phyloP scores from a whole-genome alignment of 2,329 filamentous ascomycete species.

The Pestalotiopsis sp. region DNA sequence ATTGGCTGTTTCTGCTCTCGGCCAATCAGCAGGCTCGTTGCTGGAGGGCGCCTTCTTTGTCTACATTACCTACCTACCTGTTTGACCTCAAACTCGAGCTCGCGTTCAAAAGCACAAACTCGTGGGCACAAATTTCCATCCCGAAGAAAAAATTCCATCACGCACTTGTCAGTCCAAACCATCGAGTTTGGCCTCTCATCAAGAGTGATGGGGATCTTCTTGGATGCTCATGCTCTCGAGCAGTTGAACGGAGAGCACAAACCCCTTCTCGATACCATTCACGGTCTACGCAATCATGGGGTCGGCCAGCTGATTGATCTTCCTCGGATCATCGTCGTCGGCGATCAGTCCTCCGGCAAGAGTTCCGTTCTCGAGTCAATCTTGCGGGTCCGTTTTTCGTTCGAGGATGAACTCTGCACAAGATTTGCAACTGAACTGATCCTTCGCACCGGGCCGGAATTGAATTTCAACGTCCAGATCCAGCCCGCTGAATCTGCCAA shows the following conservation, averaged over 20 bases:
- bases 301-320: conserved; percentile 39
- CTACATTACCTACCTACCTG: too few relatives aligned
- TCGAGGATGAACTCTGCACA: conserved; percentile 58
- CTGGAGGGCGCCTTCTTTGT: too few relatives aligned
- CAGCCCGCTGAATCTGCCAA: not conserved
- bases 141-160: too few relatives aligned
- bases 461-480: conserved; percentile 45
- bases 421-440: conserved; percentile 63
- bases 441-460: conserved; percentile 41
- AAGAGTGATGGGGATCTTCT: not conserved
- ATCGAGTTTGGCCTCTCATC: too few relatives aligned
- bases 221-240: not conserved
- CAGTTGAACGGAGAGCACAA: not conserved
- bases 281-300: not conserved
- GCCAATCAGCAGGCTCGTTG: too few relatives aligned
- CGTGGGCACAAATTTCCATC: too few relatives aligned
- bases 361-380: conserved; percentile 68
- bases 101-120: too few relatives aligned
- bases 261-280: not conserved
- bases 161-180: too few relatives aligned
- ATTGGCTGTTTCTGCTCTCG: too few relatives aligned
- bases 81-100: too few relatives aligned
- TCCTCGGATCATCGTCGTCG: conserved; percentile 60
- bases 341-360: conserved; percentile 63
- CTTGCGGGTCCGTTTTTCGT: conserved; percentile 60